Base-by-base conservation (phyloP, 1,284 basidiomycete species). In the Xerocomus amazonicus region DNA sequence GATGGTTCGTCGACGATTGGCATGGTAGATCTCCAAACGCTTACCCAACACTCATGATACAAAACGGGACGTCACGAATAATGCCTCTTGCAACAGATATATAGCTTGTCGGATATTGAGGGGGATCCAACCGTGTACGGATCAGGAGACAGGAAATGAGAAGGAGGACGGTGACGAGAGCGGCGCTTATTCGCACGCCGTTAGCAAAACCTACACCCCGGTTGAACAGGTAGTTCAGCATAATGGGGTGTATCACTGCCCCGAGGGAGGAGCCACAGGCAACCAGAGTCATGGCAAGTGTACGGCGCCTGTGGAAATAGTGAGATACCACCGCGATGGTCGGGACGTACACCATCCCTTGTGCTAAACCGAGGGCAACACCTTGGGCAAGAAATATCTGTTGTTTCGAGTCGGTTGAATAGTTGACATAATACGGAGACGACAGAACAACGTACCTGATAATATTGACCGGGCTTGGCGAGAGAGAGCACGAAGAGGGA, bases 191-290 rank as follows among this genome's bases (percentile, higher is more conserved):
- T 23, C 63, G 62, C 9, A 70, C 65, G 17, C 61, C 65, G 16
- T 57, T 63, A 4, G 57, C 51, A 43, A 66, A 59, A 0, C 69
- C 69, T n/a, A 59, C 31, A 12, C 50, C 31, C 3, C 55, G 51
- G 37, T 61, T 59, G 23, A 76, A 62, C 17, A 70, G 48, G 43
- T 73, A 68, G 48, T 75, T 75, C 33, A 76, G 53, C 68, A 75
- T 73, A 49, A 75, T 67, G 2, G 73, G 57, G 17, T 63, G 63
- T 6, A 66, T 40, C 10, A 65, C 54, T 5, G 67, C 47, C 31
- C 72, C 71, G 10, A 71, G 47, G 1, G 70, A 61, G 2, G 70
- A 62, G 9, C 72, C 72, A 14, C 57, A 52, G 3, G 66, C 52
- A n/a, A 60, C 60, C 23, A 73, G 56, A 13, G 62, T 61, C 65